Base-by-base conservation (phyloP, 2,329 filamentous ascomycete genomes). In the Cordyceps fumosorosea region DNA sequence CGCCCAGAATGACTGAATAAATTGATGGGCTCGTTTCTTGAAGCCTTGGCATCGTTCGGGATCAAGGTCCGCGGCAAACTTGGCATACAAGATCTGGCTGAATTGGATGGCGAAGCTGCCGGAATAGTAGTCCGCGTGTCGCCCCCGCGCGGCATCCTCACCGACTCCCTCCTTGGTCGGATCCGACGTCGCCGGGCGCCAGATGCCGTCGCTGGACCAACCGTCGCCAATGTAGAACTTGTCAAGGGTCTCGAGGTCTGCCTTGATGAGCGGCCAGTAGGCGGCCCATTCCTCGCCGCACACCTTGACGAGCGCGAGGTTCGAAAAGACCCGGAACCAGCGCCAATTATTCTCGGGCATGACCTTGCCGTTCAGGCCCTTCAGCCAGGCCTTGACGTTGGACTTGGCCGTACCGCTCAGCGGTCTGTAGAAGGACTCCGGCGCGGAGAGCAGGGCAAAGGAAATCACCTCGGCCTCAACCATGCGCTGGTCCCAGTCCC, bases 51-150 rank as follows among this genome's bases (percentile, higher is more conserved):
- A 4, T 22, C 80, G 69, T 34, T 68, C 64, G 0, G 72, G 69
- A 55, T 82, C 79, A 3, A 78, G 48, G 18, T 80, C 75, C 0
- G 65, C 63, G 0, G 77, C 78, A 63, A 79, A 77, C 8, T 74
- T 76, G 0, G 74, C 70, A 63, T 79, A 83, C 0, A 81, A 68
- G 3, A 82, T 67, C 62, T 82, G 80, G 2, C 74, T 76, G 40
- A 81, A 82, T 60, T 82, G 80, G 10, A 83, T 80, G 0, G 80
- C 80, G 60, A 83, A 83, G 52, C 80, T 82, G 0, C 80, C 80
- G 1, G 80, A 82, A 60, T 83, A 83, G 66, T 82, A 82, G 57
- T 82, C 80, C 0, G 75, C 79, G 52, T 82, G 80, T 5, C 73
- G 45, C 1, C 73, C 71, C 0, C 68, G 66, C 0, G 67, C 68